phyloP scores from a whole-genome alignment of 768 basidiomycete species.

The Lactifluus rugatus region DNA sequence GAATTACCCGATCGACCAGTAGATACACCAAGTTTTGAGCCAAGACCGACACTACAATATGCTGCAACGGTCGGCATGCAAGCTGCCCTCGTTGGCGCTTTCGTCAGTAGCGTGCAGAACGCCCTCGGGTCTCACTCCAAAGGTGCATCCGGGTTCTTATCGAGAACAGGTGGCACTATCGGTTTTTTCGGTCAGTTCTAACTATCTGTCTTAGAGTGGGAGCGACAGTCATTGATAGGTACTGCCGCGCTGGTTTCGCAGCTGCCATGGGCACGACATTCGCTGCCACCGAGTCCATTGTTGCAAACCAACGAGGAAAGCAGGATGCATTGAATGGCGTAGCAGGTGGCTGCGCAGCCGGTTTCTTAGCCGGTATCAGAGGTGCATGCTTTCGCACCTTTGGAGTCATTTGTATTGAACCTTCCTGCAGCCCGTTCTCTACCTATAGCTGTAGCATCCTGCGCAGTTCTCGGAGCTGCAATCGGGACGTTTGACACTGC shows the following conservation, averaged over 20 bases:
- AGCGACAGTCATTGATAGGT: neutral
- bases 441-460: slow-evolving; percentile 72
- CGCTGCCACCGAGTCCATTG: slow-evolving; percentile 68
- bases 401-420: neutral
- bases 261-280: slow-evolving; percentile 87
- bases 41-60: slow-evolving; percentile 46
- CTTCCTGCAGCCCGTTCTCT: slow-evolving; percentile 61
- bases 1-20: neutral
- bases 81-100: slow-evolving; percentile 52
- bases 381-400: slow-evolving; percentile 35
- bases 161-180: slow-evolving; percentile 81
- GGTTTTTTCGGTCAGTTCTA: slow-evolving; percentile 73
- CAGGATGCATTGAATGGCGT: slow-evolving; percentile 79
- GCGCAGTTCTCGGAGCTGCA: slow-evolving; percentile 65
- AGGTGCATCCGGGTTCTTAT: slow-evolving; percentile 80
- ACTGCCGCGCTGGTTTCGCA: slow-evolving; percentile 24
- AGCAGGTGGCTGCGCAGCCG: slow-evolving; percentile 85
- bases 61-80: slow-evolving; percentile 54
- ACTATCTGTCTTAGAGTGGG: neutral
- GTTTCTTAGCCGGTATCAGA: slow-evolving; percentile 82
- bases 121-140: slow-evolving; percentile 64
- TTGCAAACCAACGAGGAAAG: slow-evolving; percentile 71
- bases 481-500: slow-evolving; percentile 78
- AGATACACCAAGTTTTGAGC: slow-evolving; percentile 30
- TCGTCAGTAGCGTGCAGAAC: slow-evolving; percentile 71